A percentile compares a stretch with the other conserved stretches of the same genome.
Evolutionary conservation across 2,329 filamentous ascomycete species (phyloP).

Genomic region (Talaromyces sp.): DNA sequence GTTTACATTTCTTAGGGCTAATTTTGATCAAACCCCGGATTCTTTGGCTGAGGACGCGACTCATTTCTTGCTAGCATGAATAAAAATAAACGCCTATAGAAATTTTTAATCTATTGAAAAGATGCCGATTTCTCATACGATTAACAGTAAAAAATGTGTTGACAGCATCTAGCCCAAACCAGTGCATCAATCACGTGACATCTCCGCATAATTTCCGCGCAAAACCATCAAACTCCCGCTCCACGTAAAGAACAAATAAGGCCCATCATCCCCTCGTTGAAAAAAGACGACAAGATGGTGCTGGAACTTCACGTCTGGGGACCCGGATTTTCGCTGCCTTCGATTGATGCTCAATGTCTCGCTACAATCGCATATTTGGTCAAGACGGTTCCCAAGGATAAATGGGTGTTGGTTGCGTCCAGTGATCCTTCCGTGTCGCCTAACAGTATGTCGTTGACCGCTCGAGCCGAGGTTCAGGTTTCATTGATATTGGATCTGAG

Average conservation of each 20-base stretch:
- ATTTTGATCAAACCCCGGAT: background rate
- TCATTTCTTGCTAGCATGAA: background rate
- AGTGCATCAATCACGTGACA: background rate
- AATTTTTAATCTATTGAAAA: background rate
- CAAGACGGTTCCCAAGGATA: slow-evolving; percentile 54
- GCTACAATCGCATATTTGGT: slow-evolving; percentile 76
- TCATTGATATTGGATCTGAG: background rate
- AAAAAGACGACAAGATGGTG: slow-evolving; percentile 25
- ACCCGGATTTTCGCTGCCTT: slow-evolving; percentile 80
- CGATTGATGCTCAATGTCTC: slow-evolving; percentile 86
- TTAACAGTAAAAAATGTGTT: background rate
- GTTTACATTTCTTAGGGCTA: background rate
- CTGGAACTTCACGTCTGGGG: slow-evolving; percentile 87
- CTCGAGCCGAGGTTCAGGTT: too few species aligned
- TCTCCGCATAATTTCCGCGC: background rate
- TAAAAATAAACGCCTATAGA: too few species aligned
- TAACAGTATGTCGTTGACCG: slow-evolving; percentile 55
- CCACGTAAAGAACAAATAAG: background rate
- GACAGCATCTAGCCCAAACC: background rate
- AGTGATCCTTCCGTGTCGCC: slow-evolving; percentile 70
- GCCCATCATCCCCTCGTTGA: background rate
- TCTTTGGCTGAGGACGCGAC: background rate
- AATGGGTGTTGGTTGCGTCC: slow-evolving; percentile 70
- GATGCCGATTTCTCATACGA: background rate
- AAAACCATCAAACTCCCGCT: background rate